Conservation (phyloP, 352 stramenopile genomes). For the Pythium utonaiense region DNA sequence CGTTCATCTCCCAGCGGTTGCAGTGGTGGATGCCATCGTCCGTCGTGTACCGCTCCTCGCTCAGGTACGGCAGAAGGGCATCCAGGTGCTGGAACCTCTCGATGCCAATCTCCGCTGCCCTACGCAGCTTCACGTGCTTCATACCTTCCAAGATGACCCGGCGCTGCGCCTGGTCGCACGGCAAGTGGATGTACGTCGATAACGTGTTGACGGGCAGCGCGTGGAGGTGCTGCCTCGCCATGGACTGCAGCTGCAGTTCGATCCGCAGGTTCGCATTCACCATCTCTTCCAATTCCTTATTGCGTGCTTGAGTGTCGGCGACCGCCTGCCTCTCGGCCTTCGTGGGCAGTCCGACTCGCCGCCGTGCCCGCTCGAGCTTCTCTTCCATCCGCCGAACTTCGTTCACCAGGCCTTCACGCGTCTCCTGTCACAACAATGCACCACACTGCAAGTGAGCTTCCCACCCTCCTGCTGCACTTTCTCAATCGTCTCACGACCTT, state of each 20-base stretch:
- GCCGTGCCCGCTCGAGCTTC: no score
- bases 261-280: not conserved
- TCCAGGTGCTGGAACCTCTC: not conserved
- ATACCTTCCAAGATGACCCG: not conserved
- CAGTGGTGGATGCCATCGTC: not conserved
- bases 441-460: no score
- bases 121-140: not conserved
- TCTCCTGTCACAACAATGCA: no score
- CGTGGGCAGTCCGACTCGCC: no score
- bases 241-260: not conserved
- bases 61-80: not conserved
- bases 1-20: constrained; percentile 29
- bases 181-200: constrained; percentile 2
- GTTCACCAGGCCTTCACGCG: no score
- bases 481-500: no score
- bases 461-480: no score
- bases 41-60: not conserved
- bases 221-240: not conserved
- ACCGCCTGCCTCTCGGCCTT: no score
- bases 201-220: not conserved
- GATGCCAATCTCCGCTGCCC: not conserved
- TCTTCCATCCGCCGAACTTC: no score
- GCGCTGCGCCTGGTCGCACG: not conserved
- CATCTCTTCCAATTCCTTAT: constrained; percentile 1
- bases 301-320: no score